Conservation (phyloP, 257 asterid species). For the Gentiana straminea region DNA sequence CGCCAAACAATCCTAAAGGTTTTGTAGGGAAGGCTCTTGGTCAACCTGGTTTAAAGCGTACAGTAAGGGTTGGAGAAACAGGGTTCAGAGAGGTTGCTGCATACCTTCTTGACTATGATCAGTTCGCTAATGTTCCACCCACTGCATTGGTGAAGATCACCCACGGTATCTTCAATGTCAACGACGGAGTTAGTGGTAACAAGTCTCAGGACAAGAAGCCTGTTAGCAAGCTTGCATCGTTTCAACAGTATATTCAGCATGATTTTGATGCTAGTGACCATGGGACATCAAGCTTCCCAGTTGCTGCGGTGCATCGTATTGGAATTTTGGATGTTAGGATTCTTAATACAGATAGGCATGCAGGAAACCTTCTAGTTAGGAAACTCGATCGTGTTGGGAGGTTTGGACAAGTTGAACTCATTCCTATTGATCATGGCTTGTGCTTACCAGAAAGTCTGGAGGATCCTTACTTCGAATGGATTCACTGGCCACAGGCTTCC, state of each 20-base stretch:
- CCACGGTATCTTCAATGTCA: constrained; percentile 72
- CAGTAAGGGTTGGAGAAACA: constrained; percentile 93
- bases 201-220: constrained; percentile 44
- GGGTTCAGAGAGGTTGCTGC: constrained; percentile 97
- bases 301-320: constrained; percentile 79
- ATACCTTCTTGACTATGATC: constrained; percentile 73
- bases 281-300: constrained; percentile 94
- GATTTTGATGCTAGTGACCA: constrained; percentile 95
- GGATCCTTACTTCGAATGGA: constrained; percentile 98
- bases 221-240: constrained; percentile 90
- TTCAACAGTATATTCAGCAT: constrained; percentile 73
- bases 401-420: constrained; percentile 80
- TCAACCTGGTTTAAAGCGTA: constrained; percentile 81
- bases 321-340: constrained; percentile 94
- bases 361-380: constrained; percentile 89
- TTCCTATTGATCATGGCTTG: constrained; percentile 93
- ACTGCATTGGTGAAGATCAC: constrained; percentile 89
- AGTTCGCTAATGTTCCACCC: constrained; percentile 88
- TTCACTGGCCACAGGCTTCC: constrained; percentile 99
- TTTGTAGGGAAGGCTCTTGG: constrained; percentile 95
- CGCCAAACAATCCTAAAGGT: constrained; percentile 96
- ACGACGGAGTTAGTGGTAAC: constrained; percentile 71
- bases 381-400: constrained; percentile 71
- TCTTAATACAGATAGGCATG: constrained; percentile 92
- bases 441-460: constrained; percentile 91